Conservation (phyloP, 495 filamentous ascomycete genomes). For the Durotheca rogersii region DNA sequence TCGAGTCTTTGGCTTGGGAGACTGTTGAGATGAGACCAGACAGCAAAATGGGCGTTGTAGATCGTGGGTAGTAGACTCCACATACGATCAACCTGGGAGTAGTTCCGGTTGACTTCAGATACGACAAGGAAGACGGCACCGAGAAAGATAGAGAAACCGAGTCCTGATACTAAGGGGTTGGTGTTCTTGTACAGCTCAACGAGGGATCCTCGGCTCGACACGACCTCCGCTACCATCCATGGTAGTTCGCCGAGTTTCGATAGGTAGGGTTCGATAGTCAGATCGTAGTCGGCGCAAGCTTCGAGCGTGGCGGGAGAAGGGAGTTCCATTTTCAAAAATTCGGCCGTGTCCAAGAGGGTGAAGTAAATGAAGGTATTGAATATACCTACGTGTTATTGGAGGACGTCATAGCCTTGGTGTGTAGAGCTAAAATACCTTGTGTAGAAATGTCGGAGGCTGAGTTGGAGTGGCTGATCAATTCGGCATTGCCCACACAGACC, state of each 20-base stretch:
- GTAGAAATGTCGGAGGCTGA: too few relatives aligned
- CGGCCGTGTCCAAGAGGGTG: background rate
- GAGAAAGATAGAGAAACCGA: constrained; percentile 68
- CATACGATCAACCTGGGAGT: constrained; percentile 86
- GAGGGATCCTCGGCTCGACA: constrained; percentile 54
- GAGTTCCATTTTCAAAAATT: constrained; percentile 56
- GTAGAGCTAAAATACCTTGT: background rate
- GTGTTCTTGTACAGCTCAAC: constrained; percentile 76
- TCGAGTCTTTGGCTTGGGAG: constrained; percentile 73
- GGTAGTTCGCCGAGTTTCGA: constrained; percentile 76
- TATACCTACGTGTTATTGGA: constrained; percentile 10
- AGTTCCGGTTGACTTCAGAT: constrained; percentile 86
- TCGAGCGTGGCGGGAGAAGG: constrained; percentile 65
- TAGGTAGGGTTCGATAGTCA: constrained; percentile 72
- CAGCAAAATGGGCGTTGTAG: constrained; percentile 83
- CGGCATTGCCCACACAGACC: too few relatives aligned
- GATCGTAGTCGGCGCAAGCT: constrained; percentile 71
- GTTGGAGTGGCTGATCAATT: too few relatives aligned
- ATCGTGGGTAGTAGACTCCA: constrained; percentile 89
- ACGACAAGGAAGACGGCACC: constrained; percentile 67
- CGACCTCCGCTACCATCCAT: constrained; percentile 56
- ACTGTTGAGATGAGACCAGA: constrained; percentile 73
- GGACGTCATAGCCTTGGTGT: constrained; percentile 23
- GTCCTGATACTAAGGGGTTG: constrained; percentile 79
- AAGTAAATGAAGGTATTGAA: background rate